phyloP scores from a whole-genome alignment of 2,329 filamentous ascomycete genomes.

The Monosporascus sp. region DNA sequence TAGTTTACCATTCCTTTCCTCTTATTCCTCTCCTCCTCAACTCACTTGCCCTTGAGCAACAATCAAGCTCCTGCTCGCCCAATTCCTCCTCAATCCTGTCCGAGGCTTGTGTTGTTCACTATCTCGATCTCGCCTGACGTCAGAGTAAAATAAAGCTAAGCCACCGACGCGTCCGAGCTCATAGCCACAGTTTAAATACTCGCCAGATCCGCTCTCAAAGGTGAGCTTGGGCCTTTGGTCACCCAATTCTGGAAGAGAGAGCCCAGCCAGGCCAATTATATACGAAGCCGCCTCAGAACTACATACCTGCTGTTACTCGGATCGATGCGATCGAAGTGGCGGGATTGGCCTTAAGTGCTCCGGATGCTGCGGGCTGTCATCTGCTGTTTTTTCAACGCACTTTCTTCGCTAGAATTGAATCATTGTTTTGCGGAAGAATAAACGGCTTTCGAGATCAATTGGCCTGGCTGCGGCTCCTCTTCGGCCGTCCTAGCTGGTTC shows the following conservation, averaged over 20 bases:
- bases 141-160: conserved; percentile 9
- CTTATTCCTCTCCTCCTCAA: conserved; percentile 19
- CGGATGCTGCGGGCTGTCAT: neutral
- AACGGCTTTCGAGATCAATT: conserved; percentile 5
- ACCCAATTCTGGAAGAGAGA: neutral
- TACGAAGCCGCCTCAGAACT: neutral
- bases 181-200: neutral
- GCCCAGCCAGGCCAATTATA: neutral
- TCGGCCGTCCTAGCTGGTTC: neutral
- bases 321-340: neutral
- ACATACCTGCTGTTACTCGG: neutral
- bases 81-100: conserved; percentile 18
- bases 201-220: neutral
- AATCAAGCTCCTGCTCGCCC: conserved; percentile 10
- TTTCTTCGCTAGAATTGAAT: neutral
- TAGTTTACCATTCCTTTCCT: conserved; percentile 19
- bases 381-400: neutral
- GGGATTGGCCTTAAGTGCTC: neutral
- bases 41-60: conserved; percentile 30
- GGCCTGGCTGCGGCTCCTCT: conserved; percentile 1
- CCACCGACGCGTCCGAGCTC: conserved; percentile 10
- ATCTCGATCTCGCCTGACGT: conserved; percentile 5
- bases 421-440: neutral
- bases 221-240: neutral
- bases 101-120: conserved; percentile 31